Conservation (phyloP, 495 filamentous ascomycete species). For the Hypoxylon rickii region DNA sequence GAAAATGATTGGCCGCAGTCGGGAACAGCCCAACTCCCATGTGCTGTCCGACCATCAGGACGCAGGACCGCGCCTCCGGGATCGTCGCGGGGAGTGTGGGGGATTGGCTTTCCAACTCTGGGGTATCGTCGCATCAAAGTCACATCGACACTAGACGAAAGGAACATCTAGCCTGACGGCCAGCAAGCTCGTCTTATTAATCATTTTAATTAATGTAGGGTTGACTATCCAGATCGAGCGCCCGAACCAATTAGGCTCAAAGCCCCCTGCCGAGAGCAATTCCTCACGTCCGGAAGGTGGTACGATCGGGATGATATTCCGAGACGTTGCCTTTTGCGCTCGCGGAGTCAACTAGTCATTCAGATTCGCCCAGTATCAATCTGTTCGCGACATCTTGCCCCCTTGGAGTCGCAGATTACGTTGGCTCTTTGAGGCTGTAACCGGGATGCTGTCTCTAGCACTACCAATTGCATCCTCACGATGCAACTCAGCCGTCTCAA, state of each 20-base stretch:
- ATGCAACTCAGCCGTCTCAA: constrained; percentile 20
- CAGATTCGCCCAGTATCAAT: constrained; percentile 21
- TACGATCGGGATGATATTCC: constrained; percentile 38
- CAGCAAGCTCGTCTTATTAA: constrained; percentile 13
- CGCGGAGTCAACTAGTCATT: constrained; percentile 29
- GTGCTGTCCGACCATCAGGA: constrained; percentile 32
- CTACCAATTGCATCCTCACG: constrained; percentile 3
- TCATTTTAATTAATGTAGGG: constrained; percentile 20
- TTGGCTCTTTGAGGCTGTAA: constrained; percentile 23
- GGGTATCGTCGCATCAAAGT: constrained; percentile 26
- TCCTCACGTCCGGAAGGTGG: constrained; percentile 33
- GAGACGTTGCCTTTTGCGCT: constrained; percentile 39
- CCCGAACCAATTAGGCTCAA: constrained; percentile 33
- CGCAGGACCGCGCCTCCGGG: constrained; percentile 36
- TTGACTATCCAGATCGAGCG: constrained; percentile 10
- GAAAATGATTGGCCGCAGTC: constrained; percentile 6
- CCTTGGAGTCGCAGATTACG: constrained; percentile 11
- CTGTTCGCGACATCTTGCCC: constrained; percentile 27
- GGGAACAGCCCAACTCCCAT: constrained; percentile 20
- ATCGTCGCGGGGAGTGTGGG: constrained; percentile 32
- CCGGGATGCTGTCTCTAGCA: constrained; percentile 1
- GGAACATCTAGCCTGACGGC: not conserved
- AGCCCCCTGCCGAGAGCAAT: constrained; percentile 28
- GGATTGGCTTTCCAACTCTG: constrained; percentile 5
- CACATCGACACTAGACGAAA: not conserved